These are phyloP conservation scores for Davidsoniella neocaledoniae DNA, from an alignment of 2,329 filamentous ascomycete genomes.

Conservation along the genomic window DNA sequence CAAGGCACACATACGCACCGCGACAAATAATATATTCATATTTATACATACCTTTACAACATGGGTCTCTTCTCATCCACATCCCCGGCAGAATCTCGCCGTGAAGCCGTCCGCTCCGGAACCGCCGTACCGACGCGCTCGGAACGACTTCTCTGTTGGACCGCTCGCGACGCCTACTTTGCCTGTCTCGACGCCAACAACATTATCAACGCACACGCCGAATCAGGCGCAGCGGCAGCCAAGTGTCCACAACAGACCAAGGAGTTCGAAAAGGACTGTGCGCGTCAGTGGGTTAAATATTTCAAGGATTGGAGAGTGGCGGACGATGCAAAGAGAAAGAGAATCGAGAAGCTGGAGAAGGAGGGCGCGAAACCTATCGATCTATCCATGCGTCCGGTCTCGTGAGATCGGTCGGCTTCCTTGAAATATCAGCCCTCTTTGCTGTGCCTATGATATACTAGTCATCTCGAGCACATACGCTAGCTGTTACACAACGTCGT, in stretches of 20 bases:
- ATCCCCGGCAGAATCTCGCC: slow-evolving; percentile 26
- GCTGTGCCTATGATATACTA: too few species aligned
- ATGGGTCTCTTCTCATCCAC: slow-evolving; percentile 33
- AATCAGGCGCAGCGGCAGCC: slow-evolving; percentile 21
- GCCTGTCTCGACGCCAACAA: slow-evolving; percentile 64
- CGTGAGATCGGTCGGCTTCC: too few species aligned
- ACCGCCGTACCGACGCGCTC: slow-evolving; percentile 66
- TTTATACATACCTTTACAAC: slow-evolving; percentile 8
- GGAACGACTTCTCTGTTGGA: slow-evolving; percentile 75
- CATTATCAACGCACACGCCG: slow-evolving; percentile 51
- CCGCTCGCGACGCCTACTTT: slow-evolving; percentile 77
- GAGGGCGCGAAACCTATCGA: slow-evolving; percentile 41
- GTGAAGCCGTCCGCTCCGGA: slow-evolving; percentile 37
- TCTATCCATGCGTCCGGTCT: slow-evolving; percentile 5
- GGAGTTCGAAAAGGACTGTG: slow-evolving; percentile 72
- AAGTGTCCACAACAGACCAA: slow-evolving; percentile 25
- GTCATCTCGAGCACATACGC: too few species aligned
- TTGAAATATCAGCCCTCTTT: too few species aligned
- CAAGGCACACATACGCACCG: too few species aligned
- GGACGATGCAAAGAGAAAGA: slow-evolving; percentile 70
- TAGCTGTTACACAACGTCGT: too few species aligned
- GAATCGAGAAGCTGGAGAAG: slow-evolving; percentile 55
- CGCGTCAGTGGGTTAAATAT: slow-evolving; percentile 88
- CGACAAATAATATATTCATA: too few species aligned
- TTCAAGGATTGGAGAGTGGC: slow-evolving; percentile 95